Evolutionary conservation across 2,329 filamentous ascomycete genomes (phyloP).

Genomic region (Aspergillus novofumigatus): DNA sequence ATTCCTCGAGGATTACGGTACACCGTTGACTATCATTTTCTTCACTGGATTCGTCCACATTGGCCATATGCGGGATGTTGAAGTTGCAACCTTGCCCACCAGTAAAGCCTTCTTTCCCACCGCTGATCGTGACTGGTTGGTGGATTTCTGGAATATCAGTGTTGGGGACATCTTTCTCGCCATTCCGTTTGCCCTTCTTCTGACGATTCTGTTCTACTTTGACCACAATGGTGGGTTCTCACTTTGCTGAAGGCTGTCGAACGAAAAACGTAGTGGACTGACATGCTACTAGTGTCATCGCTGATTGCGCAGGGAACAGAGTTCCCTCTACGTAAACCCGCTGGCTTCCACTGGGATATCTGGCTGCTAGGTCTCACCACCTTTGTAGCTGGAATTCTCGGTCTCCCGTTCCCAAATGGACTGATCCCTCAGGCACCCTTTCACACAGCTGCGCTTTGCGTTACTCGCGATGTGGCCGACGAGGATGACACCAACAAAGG

Average conservation of each 20-base stretch:
- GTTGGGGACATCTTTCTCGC: constrained; percentile 74
- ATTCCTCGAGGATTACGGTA: constrained; percentile 87
- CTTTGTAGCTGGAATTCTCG: constrained; percentile 68
- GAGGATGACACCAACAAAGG: constrained; percentile 58
- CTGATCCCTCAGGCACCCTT: constrained; percentile 81
- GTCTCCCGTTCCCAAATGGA: constrained; percentile 76
- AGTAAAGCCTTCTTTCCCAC: constrained; percentile 77
- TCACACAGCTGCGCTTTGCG: constrained; percentile 74
- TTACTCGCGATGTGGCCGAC: constrained; percentile 55
- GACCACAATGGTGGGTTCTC: constrained; percentile 69
- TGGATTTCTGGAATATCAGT: constrained; percentile 74
- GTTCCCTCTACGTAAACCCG: constrained; percentile 74
- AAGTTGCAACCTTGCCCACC: constrained; percentile 69
- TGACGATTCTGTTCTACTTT: constrained; percentile 85
- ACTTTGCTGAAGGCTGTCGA: not conserved
- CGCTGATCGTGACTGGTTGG: constrained; percentile 66
- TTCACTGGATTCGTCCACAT: constrained; percentile 88
- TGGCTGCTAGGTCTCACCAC: constrained; percentile 77
- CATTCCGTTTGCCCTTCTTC: constrained; percentile 76
- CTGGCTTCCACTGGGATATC: constrained; percentile 81
- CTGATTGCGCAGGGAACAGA: constrained; percentile 80
- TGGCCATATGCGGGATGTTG: constrained; percentile 70
- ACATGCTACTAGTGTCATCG: constrained; percentile 59
- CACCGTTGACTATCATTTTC: constrained; percentile 76
- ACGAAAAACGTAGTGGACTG: not conserved